Evolutionary conservation across 352 stramenopile genomes (phyloP), one percentile per base, ranked within the genome.

Genomic region (Blastocystis sp.): DNA sequence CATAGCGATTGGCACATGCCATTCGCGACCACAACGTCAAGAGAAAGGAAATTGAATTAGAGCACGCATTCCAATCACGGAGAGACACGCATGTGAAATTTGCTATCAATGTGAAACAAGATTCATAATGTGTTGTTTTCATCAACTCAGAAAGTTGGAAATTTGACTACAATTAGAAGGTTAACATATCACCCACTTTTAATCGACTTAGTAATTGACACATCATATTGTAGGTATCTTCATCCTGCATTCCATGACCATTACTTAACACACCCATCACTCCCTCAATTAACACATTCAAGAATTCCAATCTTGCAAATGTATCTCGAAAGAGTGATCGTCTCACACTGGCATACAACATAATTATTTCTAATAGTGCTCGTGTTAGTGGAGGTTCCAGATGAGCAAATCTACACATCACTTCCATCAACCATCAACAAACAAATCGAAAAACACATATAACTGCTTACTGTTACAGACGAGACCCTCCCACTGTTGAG

Each of bases 191-290:
- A 1, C 7, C 9, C 33, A 64, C 56, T 42, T 89, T 89, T n/a
- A 89, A 62, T 22, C 66, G 37, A 27, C 78, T 59, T 11, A 89
- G 44, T 33, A 89, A 30, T 19, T 89, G 78, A 30, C 78, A 89
- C 60, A 89, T 79, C 78, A 89, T 89, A 22, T 89, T 76, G 54
- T 89, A 89, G 6, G 78, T 89, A 42, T 89, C 78, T 48, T 89
- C 60, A 42, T 89, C 78, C 0, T 79, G 44, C n/a, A 89, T 37
- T 19, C 54, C 78, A 42, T 89, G 57, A 11, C 78, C 66, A n/a
- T 6, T 24, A n/a, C 24, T 44, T 33, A 89, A 44, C 30, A 48
- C 51, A 7, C 40, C 40, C 15, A 37, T 24, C 27, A 89, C 78
- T 19, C 78, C 78, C 3, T 89, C 27, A 22, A 89, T 78, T 42